Evolutionary conservation across 257 asterid genomes (phyloP), one percentile per base, ranked within the genome.

Genomic region (Solanum piurae): DNA sequence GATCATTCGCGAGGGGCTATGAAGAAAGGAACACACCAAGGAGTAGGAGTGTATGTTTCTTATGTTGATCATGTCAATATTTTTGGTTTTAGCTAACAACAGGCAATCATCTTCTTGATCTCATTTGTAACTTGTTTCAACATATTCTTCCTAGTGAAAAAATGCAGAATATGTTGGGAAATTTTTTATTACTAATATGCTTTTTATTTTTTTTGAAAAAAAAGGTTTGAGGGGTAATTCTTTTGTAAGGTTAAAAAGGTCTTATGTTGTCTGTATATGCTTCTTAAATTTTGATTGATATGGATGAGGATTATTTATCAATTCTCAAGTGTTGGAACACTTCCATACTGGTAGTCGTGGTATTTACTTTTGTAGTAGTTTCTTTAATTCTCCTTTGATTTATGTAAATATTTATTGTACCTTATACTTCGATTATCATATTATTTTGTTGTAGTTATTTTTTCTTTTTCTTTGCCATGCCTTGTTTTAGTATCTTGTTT

Each of bases 1-100:
- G 92, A 89, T 93, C 97, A 82, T 96, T 96, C 86, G 36, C 71
- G 72, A 91, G 94, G 90, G 99, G 99, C 18, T 92, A 91, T 27
- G 96, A 95, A 89, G 95, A 92, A 72, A 92, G 94, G 88, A 98
- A 95, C 86, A 21, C 92, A 12, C 96, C 88, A 52, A 91, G 94
- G 88, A 87, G 92, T 42, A 88, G 92, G n/a, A 93, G 84, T 89
- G 55, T 91, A 64, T 94, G 98, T 72, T 91, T 79, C 88, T 36
- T 92, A 36, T 94, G 96, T 89, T 96, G 89, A 91, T 87, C 38
- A 18, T 73, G 68, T 84, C 74, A 66, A 60, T 38, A 52, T 52
- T 74, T 14, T 69, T 83, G 66, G 58, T 86, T 88, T 88, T 84
- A 84, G 91, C 91, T 88, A 71, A 89, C 87, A 66, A 16, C 69